Base-by-base conservation (phyloP, 306 rosid genomes). In the Pterocarpus santalinus region DNA sequence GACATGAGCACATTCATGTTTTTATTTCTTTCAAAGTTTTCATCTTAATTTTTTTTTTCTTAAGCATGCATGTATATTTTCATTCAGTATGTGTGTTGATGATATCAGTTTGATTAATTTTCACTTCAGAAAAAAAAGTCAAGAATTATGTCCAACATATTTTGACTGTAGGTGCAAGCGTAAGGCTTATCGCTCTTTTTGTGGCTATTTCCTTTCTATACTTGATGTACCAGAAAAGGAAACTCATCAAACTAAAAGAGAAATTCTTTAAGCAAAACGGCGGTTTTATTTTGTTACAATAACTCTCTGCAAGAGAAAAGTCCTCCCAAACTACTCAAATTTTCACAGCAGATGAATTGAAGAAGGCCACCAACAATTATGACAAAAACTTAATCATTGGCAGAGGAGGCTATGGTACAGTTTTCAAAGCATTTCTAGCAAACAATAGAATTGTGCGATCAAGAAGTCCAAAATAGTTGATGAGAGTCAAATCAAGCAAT, bases 311-410 rank as follows among this genome's bases (percentile, higher is more conserved):
- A 47, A 71, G 80, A 17, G 78, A 71, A 72, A 30, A 60, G 0
- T 30, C 76, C 0, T 43, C 51, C 1, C 69, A 41, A 16, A 47
- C 58, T 0, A 53, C 69, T 2, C 85, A 67, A 80, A 82, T 84
- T 7, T 89, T 80, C 13, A 82, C 70, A 0, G 41, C 61, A 64
- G 44, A 32, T 2, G 76, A 89, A 28, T 72, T 89, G 0, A 56
- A 89, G 5, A 84, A 80, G 57, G 90, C 90, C 17, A 89, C 87
- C 1, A 65, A 86, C 51, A 80, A 84, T 35, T 86, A 68, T 0
- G 74, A 82, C 0, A 78, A 80, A 80, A 73, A 22, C 39, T 41
- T 73, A 22, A 57, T 73, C 78, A 73, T 73, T 2, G 78, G 78
- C 0, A 75, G 56, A n/a, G 89, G 88, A 14, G 91, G 91, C 1